Percentiles rank a stretch among this genome's conserved stretches.
Conservation (phyloP, 129 eudicot genomes). For the Pulicaria dysenterica region DNA sequence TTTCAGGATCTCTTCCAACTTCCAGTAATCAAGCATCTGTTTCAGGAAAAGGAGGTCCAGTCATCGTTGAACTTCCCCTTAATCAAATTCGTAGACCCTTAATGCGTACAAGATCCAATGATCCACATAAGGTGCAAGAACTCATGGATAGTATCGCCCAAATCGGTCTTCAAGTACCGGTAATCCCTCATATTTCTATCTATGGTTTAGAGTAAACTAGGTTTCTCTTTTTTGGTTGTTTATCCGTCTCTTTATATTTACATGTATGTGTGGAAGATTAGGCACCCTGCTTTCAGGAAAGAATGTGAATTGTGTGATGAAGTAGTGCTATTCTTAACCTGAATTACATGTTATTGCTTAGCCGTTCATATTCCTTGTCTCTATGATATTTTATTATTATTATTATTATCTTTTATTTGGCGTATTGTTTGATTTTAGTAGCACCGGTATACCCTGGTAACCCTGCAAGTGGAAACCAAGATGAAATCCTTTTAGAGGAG, state of each 20-base stretch:
- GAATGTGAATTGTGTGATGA: neutral
- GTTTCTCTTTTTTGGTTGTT: neutral
- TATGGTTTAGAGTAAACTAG: neutral
- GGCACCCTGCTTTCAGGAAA: no score
- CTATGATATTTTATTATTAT: neutral
- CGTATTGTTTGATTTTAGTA: neutral
- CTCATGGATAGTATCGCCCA: slow-evolving; percentile 89
- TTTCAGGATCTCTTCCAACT: slow-evolving; percentile 64
- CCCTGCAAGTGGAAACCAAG: no score
- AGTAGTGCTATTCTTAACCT: neutral
- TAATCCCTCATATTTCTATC: slow-evolving; percentile 33
- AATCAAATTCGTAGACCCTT: slow-evolving; percentile 88
- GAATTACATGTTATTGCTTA: neutral
- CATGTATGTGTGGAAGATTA: neutral
- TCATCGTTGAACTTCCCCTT: slow-evolving; percentile 71
- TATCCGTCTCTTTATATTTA: neutral
- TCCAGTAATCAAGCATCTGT: slow-evolving; percentile 39
- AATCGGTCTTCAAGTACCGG: slow-evolving; percentile 99
- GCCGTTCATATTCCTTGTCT: no score
- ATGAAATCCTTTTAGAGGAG: no score
- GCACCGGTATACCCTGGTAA: neutral
- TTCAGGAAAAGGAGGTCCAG: slow-evolving; percentile 62
- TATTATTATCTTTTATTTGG: neutral
- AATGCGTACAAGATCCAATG: slow-evolving; percentile 90
- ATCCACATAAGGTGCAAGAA: slow-evolving; percentile 76